Evolutionary conservation across 2,329 filamentous ascomycete species (phyloP), one percentile per base, ranked within the genome.

Genomic region (Claviceps arundinis): DNA sequence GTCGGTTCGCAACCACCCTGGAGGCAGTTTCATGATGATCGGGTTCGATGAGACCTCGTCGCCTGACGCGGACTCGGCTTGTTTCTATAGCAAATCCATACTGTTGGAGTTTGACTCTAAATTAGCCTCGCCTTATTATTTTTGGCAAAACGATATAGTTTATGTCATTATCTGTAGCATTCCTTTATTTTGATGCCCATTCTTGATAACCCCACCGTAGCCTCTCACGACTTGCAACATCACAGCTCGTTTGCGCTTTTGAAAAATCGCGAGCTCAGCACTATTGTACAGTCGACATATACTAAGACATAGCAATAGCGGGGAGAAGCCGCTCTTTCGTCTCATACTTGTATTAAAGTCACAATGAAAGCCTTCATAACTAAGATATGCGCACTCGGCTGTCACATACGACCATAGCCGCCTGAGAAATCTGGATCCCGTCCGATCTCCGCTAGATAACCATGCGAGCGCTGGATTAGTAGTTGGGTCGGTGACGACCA

Each of bases 401-500:
- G 2, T 2, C 17, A 50, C 30, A 50, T 50, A 44, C 48, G 41
- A 50, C 40, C 48, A 50, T 6, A 50, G 48, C 41, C 30, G 41
- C 48, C 19, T 37, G 48, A 19, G 6, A 50, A 44, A 43, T 50
- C 48, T 11, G 40, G 48, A 50, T 37, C 48, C 48, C 48, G 48
- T 50, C 48, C 41, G 48, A 50, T 50, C 48, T 50, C 48, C 40
- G 42, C 11, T 44, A 4, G 48, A 50, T 43, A 50, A 50, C 14
- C 48, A 37, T 7, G 48, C 17, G 41, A 50, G 48, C 40, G 48
- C 48, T n/a, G 48, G 48, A 44, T 43, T 44, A 50, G 48, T 50
- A 50, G 48, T 44, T 50, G 46, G 51, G 46, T 52, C 51, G 46
- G 51, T 52, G 51, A 52, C 51, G 51, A 50, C 51, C 46, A 49